Base-by-base conservation (phyloP, 108 stramenopile species). In the Chaetoceros tenuissimus region DNA sequence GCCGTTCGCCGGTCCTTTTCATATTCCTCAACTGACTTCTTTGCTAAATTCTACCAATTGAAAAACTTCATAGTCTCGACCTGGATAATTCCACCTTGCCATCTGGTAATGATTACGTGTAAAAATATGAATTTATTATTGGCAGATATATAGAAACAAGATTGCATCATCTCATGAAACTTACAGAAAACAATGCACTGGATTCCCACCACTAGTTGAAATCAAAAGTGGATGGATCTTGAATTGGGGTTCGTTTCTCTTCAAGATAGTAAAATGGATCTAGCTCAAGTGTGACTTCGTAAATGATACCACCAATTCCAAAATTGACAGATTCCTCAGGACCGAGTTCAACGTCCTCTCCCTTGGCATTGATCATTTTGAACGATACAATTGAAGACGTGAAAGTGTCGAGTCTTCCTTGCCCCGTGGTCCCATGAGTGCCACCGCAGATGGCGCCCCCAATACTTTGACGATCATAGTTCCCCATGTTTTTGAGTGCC, bases 341-440 rank as follows among this genome's bases (percentile, higher is more conserved):
- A 18, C 18, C 18, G 18, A 45, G 44, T 18, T 17, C 18, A 18
- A 45, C 44, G 18, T 45, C 18, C 18, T 45, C 18, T 17, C 44
- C 44, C 44, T 45, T 17, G 17, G 44, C 44, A 45, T 45, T 45
- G 44, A 45, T 45, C 44, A 45, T 45, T 45, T 45, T 45, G 18
- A 45, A 18, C 18, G 17, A 17, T 18, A 45, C 44, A 45, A 45
- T 45, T 17, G 44, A 45, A 17, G 44, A 45, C 18, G 44, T 45
- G 44, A 45, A 45, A 18, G 44, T 45, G 18, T 45, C 44, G 18
- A 18, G 17, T 18, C 18, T 45, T 17, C 44, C 44, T 17, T 17
- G 17, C 44, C 44, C 44, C 44, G 44, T 18, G 17, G 44, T 45
- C 44, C 44, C 44, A 45, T 45, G 44, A 18, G 44, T 45, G 17